Evolutionary conservation across 345 rosid genomes (phyloP).

Genomic region (Pugionium cornutum): DNA sequence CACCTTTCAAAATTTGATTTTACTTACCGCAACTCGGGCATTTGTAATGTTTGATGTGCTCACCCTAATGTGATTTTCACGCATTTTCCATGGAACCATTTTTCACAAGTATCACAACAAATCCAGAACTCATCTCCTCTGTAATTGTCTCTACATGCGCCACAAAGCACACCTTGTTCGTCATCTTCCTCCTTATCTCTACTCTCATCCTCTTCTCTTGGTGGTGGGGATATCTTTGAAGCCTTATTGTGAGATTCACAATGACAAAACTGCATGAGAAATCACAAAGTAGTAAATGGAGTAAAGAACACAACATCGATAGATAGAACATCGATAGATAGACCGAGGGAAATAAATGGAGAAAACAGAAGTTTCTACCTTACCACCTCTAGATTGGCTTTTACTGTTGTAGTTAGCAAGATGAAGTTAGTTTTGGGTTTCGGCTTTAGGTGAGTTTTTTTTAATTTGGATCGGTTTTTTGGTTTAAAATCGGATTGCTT

Average conservation of each 20-base stretch:
- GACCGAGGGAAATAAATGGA: not conserved
- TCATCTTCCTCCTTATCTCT: slow-evolving; percentile 44
- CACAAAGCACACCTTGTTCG: slow-evolving; percentile 44
- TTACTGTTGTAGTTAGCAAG: slow-evolving; percentile 58
- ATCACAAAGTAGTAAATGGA: not conserved
- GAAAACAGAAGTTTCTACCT: slow-evolving; percentile 44
- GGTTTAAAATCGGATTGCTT: no score
- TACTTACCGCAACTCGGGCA: slow-evolving; percentile 42
- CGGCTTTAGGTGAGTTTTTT: no score
- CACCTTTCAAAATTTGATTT: slow-evolving; percentile 31
- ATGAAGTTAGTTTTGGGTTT: no score
- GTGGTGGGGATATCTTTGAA: slow-evolving; percentile 41
- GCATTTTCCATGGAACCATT: no score
- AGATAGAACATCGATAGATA: no score
- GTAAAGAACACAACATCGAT: not conserved
- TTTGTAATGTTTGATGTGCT: slow-evolving; percentile 44
- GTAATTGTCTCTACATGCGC: slow-evolving; percentile 43
- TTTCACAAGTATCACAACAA: slow-evolving; percentile 34
- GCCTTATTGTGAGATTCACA: slow-evolving; percentile 38
- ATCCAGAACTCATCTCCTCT: slow-evolving; percentile 47
- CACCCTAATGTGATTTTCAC: not conserved
- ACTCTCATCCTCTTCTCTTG: slow-evolving; percentile 38
- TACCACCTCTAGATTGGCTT: slow-evolving; percentile 67
- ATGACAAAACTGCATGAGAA: slow-evolving; percentile 34
- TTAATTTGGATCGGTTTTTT: no score